Base-by-base conservation (phyloP, 305 asterid genomes). In the Stenogyne calaminthoides region DNA sequence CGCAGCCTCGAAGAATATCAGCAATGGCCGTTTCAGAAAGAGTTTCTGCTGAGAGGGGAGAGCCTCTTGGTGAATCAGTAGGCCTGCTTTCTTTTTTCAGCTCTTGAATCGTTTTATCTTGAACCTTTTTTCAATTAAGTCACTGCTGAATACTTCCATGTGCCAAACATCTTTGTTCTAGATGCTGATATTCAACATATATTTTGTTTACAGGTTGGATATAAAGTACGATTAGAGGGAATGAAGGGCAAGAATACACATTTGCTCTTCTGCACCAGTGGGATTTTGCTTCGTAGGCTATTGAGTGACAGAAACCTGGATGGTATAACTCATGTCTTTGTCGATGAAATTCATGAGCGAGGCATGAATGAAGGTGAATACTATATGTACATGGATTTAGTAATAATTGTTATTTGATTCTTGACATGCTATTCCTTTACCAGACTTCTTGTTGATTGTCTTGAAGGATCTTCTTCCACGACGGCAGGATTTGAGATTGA, bases 281-380 rank as follows among this genome's bases (percentile, higher is more conserved):
- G 99, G 77, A 92, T 95, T 87, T 82, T 95, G 88, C 98, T 95
- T 39, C 97, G 99, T 32, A 85, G 99, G 75, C 95, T 95, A 65
- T 85, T 95, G 90, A 89, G 91, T 85, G 99, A 95, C 80, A 92
- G 85, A 76, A 95, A 91, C 75, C 86, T 95, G 77, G 88, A 86
- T 70, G 99, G 97, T 20, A 68, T 90, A 73, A 95, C 97, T 70
- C 98, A 95, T 85, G 92, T 92, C 67, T 92, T 95, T 76, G 98
- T 95, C 71, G 99, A 95, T 88, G 99, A 95, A 80, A 95, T 95
- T 81, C 99, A 95, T 51, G 99, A 95, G 85, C 89, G 99, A 51
- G 99, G 99, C 84, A 95, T 95, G 98, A 95, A 95, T 87, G 99
- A 95, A 95, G 99, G 99, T 95, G 78, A 77, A 77, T 76, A 25